A percentile compares a stretch with the other conserved stretches of the same genome.
phyloP scores from a whole-genome alignment of 202 grass and related monocot species.

The Brachypodium distachyon region DNA sequence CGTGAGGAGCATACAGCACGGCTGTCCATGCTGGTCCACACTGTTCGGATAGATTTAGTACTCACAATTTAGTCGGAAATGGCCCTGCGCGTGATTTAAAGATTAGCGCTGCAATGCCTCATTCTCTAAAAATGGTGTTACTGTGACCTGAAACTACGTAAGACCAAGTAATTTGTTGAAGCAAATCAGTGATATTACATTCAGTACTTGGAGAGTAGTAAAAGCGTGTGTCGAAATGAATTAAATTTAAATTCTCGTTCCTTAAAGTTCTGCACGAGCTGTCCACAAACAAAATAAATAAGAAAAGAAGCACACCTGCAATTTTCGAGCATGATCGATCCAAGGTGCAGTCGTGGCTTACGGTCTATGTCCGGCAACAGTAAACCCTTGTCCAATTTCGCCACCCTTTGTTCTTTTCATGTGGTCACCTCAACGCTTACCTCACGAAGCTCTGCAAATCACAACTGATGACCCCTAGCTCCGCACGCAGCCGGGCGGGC shows the following conservation, averaged over 20 bases:
- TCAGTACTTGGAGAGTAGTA: neutral
- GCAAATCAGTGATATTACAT: neutral
- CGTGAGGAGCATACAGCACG: neutral
- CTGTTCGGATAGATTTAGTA: neutral
- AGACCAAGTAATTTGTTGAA: neutral
- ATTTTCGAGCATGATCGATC: neutral
- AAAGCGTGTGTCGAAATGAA: neutral
- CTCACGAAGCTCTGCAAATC: neutral
- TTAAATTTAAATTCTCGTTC: neutral
- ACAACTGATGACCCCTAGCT: neutral
- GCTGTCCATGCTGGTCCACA: neutral
- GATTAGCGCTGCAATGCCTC: neutral
- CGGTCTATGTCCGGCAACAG: neutral
- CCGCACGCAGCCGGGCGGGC: constrained; percentile 13
- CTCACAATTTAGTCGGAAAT: neutral
- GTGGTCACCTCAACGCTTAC: constrained; percentile 6
- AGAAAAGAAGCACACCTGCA: neutral
- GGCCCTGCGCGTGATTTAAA: neutral
- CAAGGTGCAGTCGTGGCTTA: neutral
- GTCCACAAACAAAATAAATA: neutral
- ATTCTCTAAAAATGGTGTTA: neutral
- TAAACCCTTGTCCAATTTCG: neutral
- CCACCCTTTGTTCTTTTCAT: neutral
- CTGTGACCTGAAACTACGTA: neutral
- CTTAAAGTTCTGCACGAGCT: neutral